Conservation (phyloP, 2,329 filamentous ascomycete species). For the Sphaerulina populicola region DNA sequence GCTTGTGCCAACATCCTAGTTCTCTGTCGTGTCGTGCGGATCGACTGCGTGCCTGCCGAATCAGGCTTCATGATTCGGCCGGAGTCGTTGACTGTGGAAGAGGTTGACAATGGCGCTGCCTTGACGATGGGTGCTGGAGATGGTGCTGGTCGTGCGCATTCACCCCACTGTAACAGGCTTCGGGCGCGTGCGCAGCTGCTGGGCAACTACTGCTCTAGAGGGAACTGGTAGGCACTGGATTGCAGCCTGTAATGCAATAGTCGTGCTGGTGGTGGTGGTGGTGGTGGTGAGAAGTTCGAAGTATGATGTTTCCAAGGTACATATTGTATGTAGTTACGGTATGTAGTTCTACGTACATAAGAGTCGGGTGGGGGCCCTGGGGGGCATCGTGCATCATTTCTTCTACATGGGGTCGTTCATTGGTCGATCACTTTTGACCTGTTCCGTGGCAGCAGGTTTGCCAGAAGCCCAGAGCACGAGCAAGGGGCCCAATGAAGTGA, state of each 20-base stretch:
- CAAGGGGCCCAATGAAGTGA: too few relatives aligned
- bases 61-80: slow-evolving; percentile 14
- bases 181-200: too few relatives aligned
- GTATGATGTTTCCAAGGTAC: too few relatives aligned
- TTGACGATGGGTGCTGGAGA: background rate
- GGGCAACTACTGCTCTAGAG: background rate
- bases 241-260: background rate
- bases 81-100: slow-evolving; percentile 7
- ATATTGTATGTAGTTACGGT: too few relatives aligned
- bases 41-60: slow-evolving; percentile 1
- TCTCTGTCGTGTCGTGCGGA: slow-evolving; percentile 11
- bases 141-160: slow-evolving; percentile 11
- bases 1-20: slow-evolving; percentile 16
- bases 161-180: background rate
- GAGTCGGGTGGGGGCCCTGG: too few relatives aligned
- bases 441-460: background rate
- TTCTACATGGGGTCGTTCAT: background rate
- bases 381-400: background rate
- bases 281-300: too few relatives aligned
- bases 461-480: background rate
- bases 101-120: slow-evolving; percentile 2
- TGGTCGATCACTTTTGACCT: background rate
- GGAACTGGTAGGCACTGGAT: background rate
- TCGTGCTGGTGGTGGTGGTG: background rate
- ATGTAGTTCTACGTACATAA: too few relatives aligned